These are phyloP conservation scores for Flaveria brownii DNA, from an alignment of 129 eudicot genomes.

Conservation along the genomic window DNA sequence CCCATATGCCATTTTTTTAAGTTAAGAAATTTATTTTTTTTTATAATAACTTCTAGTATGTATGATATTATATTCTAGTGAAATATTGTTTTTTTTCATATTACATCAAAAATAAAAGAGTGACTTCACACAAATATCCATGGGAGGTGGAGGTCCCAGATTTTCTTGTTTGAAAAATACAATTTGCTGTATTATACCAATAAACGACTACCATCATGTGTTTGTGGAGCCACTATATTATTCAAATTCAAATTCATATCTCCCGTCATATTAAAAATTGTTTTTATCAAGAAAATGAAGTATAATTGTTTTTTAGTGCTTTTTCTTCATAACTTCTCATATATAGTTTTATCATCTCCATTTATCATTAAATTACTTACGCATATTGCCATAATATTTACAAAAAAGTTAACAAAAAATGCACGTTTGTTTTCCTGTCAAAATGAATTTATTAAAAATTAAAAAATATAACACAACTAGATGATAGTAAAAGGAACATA, in stretches of 20 bases:
- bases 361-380: no score
- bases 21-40: not conserved
- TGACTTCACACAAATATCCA: slow-evolving; percentile 26
- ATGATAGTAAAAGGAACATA: no score
- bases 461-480: no score
- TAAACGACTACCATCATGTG: slow-evolving; percentile 34
- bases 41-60: not conserved
- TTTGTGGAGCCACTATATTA: slow-evolving; percentile 41
- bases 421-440: no score
- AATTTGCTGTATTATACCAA: slow-evolving; percentile 40
- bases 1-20: slow-evolving; percentile 28
- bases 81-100: slow-evolving; percentile 12
- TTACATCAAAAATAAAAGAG: slow-evolving; percentile 22
- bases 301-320: not conserved
- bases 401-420: no score
- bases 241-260: slow-evolving; percentile 11
- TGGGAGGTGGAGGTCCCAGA: slow-evolving; percentile 37
- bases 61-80: slow-evolving; percentile 24
- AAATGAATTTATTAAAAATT: no score
- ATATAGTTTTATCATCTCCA: no score
- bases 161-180: slow-evolving; percentile 38
- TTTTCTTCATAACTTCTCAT: not conserved
- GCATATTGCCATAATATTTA: no score
- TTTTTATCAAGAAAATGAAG: no score
- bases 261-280: slow-evolving; percentile 3